Base-by-base conservation (phyloP, 1,284 basidiomycete genomes). In the Phellopilus nigrolimitatus region DNA sequence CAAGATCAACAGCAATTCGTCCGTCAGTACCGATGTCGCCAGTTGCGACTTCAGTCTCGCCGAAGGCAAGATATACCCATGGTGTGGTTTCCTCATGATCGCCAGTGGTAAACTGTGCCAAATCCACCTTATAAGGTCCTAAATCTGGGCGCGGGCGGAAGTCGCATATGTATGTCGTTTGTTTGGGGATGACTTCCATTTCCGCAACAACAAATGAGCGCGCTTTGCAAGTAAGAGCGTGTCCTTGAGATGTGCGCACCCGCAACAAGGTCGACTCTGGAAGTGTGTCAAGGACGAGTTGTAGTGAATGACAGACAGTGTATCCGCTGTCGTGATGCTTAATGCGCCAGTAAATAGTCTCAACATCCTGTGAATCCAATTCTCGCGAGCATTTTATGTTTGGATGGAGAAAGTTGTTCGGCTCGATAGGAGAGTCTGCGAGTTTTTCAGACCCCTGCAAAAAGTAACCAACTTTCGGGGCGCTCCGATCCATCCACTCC, bases 301-400 rank as follows among this genome's bases (percentile, higher is more conserved):
- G 48, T 15, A 55, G 30, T 2, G 43, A 36, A 25, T 51, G 41
- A 19, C 15, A 15, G 13, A 55, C 38, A 7, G 47, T 22, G 31
- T 21, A 55, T 10, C 49, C 44, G 19, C 49, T 50, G 37, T 55
- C 49, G 19, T 55, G 53, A 41, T 50, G 41, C 38, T 47, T 50
- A 6, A 50, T 21, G 13, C 37, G 27, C 53, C 53, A 55, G 43
- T 37, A 55, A 7, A 51, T 51, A 19, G 27, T 41, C 27, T 55
- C 53, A 1, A 41, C 24, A 19, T 46, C 53, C 31, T 47, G 36
- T 2, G 36, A 15, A 25, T 38, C 42, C 9, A 55, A 28, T 12
- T 42, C 43, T 10, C 37, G 27, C 24, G 36, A 24, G 28, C 17
- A 17, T 24, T 4, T 36, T 8, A 41, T 7, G 5, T 21, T 24